These are phyloP conservation scores for Blastobotrys illinoisensis DNA, from an alignment of 1,139 yeast genomes.

Conservation along the genomic window DNA sequence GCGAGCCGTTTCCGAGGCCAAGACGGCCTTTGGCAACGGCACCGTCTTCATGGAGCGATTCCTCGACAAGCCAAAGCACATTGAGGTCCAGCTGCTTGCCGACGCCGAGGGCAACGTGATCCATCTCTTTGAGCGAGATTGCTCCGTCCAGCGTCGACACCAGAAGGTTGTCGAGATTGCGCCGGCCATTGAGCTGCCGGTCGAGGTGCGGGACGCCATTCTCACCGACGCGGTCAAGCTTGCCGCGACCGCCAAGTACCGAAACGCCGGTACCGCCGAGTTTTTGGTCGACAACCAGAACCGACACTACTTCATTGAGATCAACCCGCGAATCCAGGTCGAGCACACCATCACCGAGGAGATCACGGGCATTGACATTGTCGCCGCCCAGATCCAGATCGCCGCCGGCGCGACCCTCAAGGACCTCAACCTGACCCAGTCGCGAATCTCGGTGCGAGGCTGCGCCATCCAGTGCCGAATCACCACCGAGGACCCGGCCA, in stretches of 20 bases:
- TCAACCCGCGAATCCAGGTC: slow-evolving; percentile 97
- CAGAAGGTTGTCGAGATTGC: slow-evolving; percentile 99
- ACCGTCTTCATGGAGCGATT: slow-evolving; percentile 97
- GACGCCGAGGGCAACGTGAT: slow-evolving; percentile 92
- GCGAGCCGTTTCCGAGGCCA: slow-evolving; percentile 93
- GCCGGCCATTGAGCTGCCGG: slow-evolving; percentile 91
- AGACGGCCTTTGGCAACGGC: slow-evolving; percentile 94
- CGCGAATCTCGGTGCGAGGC: slow-evolving; percentile 91
- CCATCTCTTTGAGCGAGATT: slow-evolving; percentile 95
- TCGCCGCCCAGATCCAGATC: slow-evolving; percentile 97
- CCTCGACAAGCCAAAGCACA: slow-evolving; percentile 92
- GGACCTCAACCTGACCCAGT: slow-evolving; percentile 89
- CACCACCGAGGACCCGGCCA: slow-evolving; percentile 96
- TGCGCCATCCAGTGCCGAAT: slow-evolving; percentile 99
- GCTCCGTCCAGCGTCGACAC: slow-evolving; percentile 98
- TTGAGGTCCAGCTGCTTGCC: slow-evolving; percentile 94
- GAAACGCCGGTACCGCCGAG: slow-evolving; percentile 99
- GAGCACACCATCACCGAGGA: slow-evolving; percentile 99
- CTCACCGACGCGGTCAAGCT: slow-evolving; percentile 90
- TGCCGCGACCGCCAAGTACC: slow-evolving; percentile 81
- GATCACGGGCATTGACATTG: slow-evolving; percentile 96
- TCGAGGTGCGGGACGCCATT: slow-evolving; percentile 79
- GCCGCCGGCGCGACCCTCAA: slow-evolving; percentile 97
- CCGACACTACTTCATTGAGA: slow-evolving; percentile 96
- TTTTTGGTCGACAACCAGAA: slow-evolving; percentile 89